phyloP scores from a whole-genome alignment of 805 yeast genomes.

The Nakazawaea ambrosiae region DNA sequence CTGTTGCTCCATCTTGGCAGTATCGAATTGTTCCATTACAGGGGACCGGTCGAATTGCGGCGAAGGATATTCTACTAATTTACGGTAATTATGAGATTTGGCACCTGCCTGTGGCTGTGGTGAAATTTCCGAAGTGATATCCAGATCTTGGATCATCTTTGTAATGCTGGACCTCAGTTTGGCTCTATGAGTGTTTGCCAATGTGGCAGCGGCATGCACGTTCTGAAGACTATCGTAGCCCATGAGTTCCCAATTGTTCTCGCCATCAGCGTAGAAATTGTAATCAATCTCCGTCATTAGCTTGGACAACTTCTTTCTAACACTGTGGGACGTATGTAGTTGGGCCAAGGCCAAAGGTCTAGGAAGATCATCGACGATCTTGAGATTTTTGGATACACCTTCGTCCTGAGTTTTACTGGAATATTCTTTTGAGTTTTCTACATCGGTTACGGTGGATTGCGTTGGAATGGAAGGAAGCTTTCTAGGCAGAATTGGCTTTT shows the following conservation, averaged over 20 bases:
- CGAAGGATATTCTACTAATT: neutral
- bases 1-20: neutral
- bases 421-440: neutral
- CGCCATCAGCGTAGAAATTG: slow-evolving; percentile 17
- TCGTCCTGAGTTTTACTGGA: neutral
- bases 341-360: slow-evolving; percentile 1
- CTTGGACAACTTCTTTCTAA: slow-evolving; percentile 6
- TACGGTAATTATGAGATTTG: neutral
- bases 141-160: neutral
- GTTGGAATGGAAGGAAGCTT: neutral
- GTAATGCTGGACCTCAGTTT: neutral
- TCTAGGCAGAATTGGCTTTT: neutral
- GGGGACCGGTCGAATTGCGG: too few species aligned
- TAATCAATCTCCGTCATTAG: slow-evolving; percentile 2
- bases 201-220: neutral
- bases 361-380: neutral
- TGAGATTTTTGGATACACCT: neutral
- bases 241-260: slow-evolving; percentile 19
- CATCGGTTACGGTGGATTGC: neutral
- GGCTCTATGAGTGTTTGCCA: neutral
- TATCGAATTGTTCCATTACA: neutral
- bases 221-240: neutral
- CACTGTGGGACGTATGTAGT: slow-evolving; percentile 9
- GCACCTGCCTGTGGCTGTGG: neutral
- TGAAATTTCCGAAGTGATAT: neutral